Evolutionary conservation across 257 asterid genomes (phyloP).

Genomic region (Plantago ovata): DNA sequence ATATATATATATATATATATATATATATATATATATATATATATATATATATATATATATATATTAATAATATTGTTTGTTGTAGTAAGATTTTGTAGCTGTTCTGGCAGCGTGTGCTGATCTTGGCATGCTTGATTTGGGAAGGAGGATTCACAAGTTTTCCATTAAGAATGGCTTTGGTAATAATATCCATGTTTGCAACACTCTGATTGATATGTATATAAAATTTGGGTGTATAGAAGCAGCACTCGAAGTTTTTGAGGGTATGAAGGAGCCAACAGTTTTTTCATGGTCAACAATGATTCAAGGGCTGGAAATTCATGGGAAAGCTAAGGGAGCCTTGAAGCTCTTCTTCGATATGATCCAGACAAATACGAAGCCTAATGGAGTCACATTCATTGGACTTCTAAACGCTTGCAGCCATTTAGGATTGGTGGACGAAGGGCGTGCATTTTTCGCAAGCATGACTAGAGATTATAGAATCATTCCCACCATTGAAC

Average conservation of each 20-base stretch:
- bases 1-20: no score
- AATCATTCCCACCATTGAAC: conserved; percentile 56
- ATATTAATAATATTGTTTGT: no score
- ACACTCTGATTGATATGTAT: conserved; percentile 54
- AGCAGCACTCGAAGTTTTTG: conserved; percentile 44
- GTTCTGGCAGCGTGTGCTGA: conserved; percentile 56
- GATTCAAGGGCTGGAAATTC: conserved; percentile 68
- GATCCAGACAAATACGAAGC: conserved; percentile 35
- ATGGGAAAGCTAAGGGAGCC: conserved; percentile 53
- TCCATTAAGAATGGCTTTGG: conserved; percentile 32
- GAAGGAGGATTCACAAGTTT: conserved; percentile 58
- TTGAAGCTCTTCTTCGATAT: conserved; percentile 46
- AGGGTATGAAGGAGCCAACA: conserved; percentile 38
- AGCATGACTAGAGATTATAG: conserved; percentile 40
- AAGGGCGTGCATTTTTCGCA: conserved; percentile 48
- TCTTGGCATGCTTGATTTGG: conserved; percentile 57
- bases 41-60: no score
- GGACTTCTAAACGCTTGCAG: conserved; percentile 65
- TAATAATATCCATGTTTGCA: conserved; percentile 44
- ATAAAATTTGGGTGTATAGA: conserved; percentile 53
- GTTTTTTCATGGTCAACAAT: conserved; percentile 59
- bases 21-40: no score
- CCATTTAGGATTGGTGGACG: conserved; percentile 58
- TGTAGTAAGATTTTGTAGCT: no score
- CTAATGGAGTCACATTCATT: conserved; percentile 50